phyloP scores from a whole-genome alignment of 345 rosid genomes.

The Pistacia atlantica region DNA sequence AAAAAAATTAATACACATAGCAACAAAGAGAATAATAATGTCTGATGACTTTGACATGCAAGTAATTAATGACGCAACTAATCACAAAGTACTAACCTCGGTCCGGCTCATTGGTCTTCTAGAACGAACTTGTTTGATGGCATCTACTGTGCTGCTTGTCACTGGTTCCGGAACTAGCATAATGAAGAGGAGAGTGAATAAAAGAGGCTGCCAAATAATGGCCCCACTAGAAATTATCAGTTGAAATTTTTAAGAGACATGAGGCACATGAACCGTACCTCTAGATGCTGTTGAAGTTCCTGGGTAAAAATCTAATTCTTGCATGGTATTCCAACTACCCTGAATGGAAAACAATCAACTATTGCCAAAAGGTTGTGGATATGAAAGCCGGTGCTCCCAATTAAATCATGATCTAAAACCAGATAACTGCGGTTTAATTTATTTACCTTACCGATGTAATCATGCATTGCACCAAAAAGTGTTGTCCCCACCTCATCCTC shows the following conservation, averaged over 20 bases:
- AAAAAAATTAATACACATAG: neutral
- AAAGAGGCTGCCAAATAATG: conserved; percentile 12
- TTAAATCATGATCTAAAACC: conserved; percentile 20
- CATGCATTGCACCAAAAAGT: conserved; percentile 57
- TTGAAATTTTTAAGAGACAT: conserved; percentile 5
- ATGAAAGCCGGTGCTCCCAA: conserved; percentile 24
- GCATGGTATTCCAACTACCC: conserved; percentile 65
- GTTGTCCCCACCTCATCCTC: conserved; percentile 67
- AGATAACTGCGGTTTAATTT: conserved; percentile 34
- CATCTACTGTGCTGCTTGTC: conserved; percentile 50
- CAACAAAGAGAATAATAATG: neutral
- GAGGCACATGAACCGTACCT: conserved; percentile 39
- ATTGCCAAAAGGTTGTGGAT: conserved; percentile 22
- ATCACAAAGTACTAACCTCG: conserved; percentile 55
- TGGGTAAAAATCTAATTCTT: conserved; percentile 42
- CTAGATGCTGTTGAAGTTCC: conserved; percentile 52
- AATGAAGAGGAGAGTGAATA: conserved; percentile 12
- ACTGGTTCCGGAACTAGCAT: conserved; percentile 45
- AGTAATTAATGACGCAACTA: conserved; percentile 9
- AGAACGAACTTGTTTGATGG: conserved; percentile 66
- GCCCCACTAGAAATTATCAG: conserved; percentile 13
- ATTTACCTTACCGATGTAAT: conserved; percentile 86
- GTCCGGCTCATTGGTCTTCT: conserved; percentile 85
- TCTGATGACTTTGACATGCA: neutral
- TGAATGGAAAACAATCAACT: conserved; percentile 45